Conservation (phyloP, 345 rosid genomes). For the Linum trigynum region DNA sequence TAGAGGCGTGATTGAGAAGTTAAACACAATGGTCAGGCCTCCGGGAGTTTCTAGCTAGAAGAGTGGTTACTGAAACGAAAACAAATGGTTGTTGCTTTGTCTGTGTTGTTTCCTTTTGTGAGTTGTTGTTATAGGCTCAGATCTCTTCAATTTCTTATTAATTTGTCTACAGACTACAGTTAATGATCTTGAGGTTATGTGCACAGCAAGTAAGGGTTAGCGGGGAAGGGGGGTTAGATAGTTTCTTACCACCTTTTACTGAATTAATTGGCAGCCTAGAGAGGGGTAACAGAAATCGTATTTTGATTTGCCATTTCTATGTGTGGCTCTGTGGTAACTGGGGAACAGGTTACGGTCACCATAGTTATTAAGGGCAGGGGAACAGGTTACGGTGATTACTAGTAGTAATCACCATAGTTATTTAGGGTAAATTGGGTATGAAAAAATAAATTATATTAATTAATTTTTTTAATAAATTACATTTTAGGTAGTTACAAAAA, state of each 20-base stretch:
- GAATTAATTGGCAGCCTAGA: neutral
- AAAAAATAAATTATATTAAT: too few relatives aligned
- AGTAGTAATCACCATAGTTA: too few relatives aligned
- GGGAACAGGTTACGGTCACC: too few relatives aligned
- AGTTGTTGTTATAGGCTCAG: neutral
- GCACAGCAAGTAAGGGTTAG: neutral
- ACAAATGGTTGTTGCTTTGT: neutral
- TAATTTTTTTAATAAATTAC: too few relatives aligned
- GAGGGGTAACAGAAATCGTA: too few relatives aligned
- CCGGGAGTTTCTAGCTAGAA: neutral
- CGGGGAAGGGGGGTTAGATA: neutral
- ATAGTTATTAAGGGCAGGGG: too few relatives aligned
- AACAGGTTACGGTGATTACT: too few relatives aligned
- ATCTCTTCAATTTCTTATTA: too few relatives aligned
- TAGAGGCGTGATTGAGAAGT: constrained; percentile 35
- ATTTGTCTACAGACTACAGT: neutral
- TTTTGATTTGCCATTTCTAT: too few relatives aligned
- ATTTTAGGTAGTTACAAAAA: too few relatives aligned
- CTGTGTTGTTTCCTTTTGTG: neutral
- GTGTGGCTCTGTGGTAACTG: too few relatives aligned
- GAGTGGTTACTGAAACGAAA: neutral
- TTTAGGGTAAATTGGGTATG: too few relatives aligned
- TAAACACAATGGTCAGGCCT: constrained; percentile 16
- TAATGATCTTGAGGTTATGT: neutral
- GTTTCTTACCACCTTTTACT: neutral